Conservation (phyloP, 129 eudicot genomes). For the Pittosporum tobira region DNA sequence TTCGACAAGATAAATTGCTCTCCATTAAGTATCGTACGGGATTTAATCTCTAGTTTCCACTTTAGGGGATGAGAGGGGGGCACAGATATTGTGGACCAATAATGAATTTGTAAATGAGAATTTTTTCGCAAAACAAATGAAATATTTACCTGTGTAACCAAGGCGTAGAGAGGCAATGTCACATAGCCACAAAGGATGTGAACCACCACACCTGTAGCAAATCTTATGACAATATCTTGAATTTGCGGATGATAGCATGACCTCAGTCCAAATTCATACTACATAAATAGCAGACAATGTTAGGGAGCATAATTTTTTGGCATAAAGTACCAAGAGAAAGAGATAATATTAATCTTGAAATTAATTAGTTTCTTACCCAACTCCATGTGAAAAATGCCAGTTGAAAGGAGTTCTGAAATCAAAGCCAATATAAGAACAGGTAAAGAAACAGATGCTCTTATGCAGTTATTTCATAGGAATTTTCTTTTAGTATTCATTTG, state of each 20-base stretch:
- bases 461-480: no score
- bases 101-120: no score
- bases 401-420: constrained; percentile 47
- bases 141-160: constrained; percentile 58
- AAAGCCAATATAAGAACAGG: constrained; percentile 1
- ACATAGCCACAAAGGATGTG: constrained; percentile 58
- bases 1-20: no score
- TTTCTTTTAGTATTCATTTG: no score
- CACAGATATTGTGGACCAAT: no score
- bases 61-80: no score
- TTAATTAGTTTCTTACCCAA: constrained; percentile 40
- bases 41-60: no score
- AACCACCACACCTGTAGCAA: constrained; percentile 34
- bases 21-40: no score
- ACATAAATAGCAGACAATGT: constrained; percentile 5
- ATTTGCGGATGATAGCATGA: constrained; percentile 47
- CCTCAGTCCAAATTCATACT: constrained; percentile 46
- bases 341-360: not conserved
- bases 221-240: constrained; percentile 32
- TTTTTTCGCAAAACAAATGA: no score
- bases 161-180: constrained; percentile 50
- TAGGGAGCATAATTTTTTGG: not conserved
- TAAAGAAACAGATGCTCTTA: not conserved
- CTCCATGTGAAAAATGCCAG: constrained; percentile 51
- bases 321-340: not conserved